Evolutionary conservation across 2,329 filamentous ascomycete species (phyloP), one percentile per base, ranked within the genome.

Genomic region (Gnomoniopsis smithogilvyi): DNA sequence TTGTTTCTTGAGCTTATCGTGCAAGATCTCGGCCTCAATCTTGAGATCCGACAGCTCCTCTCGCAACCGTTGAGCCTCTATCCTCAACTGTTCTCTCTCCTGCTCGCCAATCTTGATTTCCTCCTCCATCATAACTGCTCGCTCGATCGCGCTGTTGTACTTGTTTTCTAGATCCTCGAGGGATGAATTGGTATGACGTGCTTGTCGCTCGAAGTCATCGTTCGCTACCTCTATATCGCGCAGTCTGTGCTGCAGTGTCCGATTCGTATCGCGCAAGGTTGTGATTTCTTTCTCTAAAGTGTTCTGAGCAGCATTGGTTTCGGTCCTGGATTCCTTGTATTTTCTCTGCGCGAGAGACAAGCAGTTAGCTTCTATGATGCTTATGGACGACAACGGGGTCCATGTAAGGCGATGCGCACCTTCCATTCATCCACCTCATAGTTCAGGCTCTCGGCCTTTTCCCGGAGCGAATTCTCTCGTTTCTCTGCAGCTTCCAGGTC

Each of bases 341-440:
- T 98, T 99, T 66, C 90, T 87, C 92, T 96, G 70, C 55, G 49
- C 21, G 24, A 26, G 43, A 46, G 15, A 61, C 54, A 47, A 53
- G n/a, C 51, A 48, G 64, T 70, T 54, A 69, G 65, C 55, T 54
- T 60, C 64, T 22, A 17, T 34, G n/a, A 17, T 8, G n/a, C 50
- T 41, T 50, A 17, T 15, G 10, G 22, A 17, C 22, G 34, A 41
- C 19, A 17, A 43, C 47, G 33, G 24, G 45, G 43, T 19, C 50
- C 36, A 49, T 34, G 47, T 38, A 36, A 45, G 22, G 47, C n/a
- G 19, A 24, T 21, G 67, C 84, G 74, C 78, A 94, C 92, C 87
- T 98, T 98, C 95, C 95, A 99, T 76, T 99, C 95, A 60, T 98
- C 92, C 0, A 95, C 93, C 73, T 98, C 93, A 70, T 92, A 99